phyloP scores from a whole-genome alignment of 306 rosid species.

The Malus asiatica region DNA sequence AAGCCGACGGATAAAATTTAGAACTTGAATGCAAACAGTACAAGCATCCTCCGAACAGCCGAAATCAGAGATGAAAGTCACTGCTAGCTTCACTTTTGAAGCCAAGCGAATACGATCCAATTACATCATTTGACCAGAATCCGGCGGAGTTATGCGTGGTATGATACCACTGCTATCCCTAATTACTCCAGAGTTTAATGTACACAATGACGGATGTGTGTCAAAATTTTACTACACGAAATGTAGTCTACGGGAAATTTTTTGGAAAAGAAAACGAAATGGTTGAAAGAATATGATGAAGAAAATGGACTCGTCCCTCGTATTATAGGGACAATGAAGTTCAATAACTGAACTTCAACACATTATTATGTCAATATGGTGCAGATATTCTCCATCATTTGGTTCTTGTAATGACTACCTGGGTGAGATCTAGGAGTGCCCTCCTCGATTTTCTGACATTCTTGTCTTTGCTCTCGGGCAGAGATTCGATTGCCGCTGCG shows the following conservation, averaged over 20 bases:
- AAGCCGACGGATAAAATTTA: too few relatives aligned
- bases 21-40: too few relatives aligned
- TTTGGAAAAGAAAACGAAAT: background rate
- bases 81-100: background rate
- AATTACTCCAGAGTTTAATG: background rate
- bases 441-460: conserved; percentile 75
- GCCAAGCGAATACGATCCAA: background rate
- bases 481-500: conserved; percentile 77
- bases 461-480: conserved; percentile 57
- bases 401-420: conserved; percentile 71
- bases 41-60: background rate
- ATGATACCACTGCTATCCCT: background rate
- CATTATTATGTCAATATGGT: background rate
- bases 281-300: conserved; percentile 8
- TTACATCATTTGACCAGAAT: background rate
- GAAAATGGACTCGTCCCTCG: background rate
- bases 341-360: background rate
- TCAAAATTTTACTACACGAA: background rate
- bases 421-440: conserved; percentile 81
- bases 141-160: background rate
- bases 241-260: background rate
- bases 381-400: conserved; percentile 36
- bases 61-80: background rate
- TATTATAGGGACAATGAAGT: background rate
- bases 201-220: background rate